A percentile compares a stretch with the other conserved stretches of the same genome.
Conservation (phyloP, 805 yeast genomes). For the Pichia ethanolica region DNA sequence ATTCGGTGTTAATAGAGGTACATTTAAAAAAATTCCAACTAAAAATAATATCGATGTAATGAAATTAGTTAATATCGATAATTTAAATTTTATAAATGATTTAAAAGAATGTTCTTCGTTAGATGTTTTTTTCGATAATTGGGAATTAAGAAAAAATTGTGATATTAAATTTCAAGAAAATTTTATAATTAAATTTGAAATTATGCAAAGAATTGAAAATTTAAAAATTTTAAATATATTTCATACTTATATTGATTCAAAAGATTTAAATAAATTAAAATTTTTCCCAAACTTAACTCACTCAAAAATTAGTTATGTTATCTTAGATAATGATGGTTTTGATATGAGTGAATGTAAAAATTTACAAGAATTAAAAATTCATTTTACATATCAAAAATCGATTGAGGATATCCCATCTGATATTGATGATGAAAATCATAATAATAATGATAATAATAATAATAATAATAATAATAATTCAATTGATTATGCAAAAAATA, state of each 20-base stretch:
- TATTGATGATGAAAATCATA: constrained; percentile 1
- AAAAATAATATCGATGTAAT: constrained; percentile 19
- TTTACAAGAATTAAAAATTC: constrained; percentile 25
- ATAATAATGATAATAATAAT: constrained; percentile 5
- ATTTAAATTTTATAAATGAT: constrained; percentile 22
- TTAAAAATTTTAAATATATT: constrained; percentile 22
- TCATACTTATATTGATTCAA: constrained; percentile 24
- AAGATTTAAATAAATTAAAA: constrained; percentile 20
- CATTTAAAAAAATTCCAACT: constrained; percentile 20
- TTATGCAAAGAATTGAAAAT: constrained; percentile 13
- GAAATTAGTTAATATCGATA: constrained; percentile 25
- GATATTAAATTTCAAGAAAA: constrained; percentile 19
- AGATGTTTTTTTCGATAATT: constrained; percentile 26
- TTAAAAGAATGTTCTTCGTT: constrained; percentile 18
- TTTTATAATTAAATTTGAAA: constrained; percentile 19
- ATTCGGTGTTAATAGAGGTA: constrained; percentile 27
- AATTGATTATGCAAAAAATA: constrained; percentile 6
- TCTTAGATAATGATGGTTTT: constrained; percentile 23
- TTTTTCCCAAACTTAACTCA: constrained; percentile 24
- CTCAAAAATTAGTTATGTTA: constrained; percentile 25
- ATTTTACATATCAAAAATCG: constrained; percentile 22
- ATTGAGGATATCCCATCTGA: constrained; percentile 8
- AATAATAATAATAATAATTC: not conserved
- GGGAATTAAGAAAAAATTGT: constrained; percentile 25
- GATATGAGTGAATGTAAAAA: constrained; percentile 22